phyloP scores from a whole-genome alignment of 495 filamentous ascomycete species.

The Hypoxylon intermedium region DNA sequence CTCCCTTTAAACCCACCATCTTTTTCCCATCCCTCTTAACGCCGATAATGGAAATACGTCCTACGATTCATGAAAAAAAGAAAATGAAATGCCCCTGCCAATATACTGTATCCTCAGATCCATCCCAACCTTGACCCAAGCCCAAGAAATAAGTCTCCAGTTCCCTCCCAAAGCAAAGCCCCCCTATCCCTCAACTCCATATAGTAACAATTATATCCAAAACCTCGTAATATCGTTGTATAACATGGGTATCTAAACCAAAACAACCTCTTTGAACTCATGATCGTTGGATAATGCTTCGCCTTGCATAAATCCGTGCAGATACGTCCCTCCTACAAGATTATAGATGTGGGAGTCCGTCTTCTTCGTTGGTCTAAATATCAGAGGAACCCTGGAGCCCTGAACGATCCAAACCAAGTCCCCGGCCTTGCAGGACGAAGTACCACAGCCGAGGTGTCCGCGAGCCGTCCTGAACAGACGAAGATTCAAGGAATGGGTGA shows the following conservation, averaged over 20 bases:
- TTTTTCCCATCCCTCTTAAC: background rate
- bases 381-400: slow-evolving; percentile 33
- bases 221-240: slow-evolving; percentile 4
- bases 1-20: background rate
- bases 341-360: background rate
- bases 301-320: slow-evolving; percentile 36
- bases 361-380: slow-evolving; percentile 12
- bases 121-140: background rate
- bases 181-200: background rate
- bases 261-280: slow-evolving; percentile 12
- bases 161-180: background rate
- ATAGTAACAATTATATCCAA: background rate
- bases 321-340: slow-evolving; percentile 36
- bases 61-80: background rate
- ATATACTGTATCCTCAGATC: background rate
- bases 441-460: slow-evolving; percentile 28
- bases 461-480: slow-evolving; percentile 27
- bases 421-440: slow-evolving; percentile 19
- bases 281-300: slow-evolving; percentile 17
- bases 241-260: slow-evolving; percentile 15
- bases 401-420: slow-evolving; percentile 35
- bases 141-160: background rate
- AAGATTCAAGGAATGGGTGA: slow-evolving; percentile 31
- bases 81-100: background rate
- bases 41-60: background rate